Base-by-base conservation (phyloP, 1,284 basidiomycete species). In the Moesziomyces antarcticus region DNA sequence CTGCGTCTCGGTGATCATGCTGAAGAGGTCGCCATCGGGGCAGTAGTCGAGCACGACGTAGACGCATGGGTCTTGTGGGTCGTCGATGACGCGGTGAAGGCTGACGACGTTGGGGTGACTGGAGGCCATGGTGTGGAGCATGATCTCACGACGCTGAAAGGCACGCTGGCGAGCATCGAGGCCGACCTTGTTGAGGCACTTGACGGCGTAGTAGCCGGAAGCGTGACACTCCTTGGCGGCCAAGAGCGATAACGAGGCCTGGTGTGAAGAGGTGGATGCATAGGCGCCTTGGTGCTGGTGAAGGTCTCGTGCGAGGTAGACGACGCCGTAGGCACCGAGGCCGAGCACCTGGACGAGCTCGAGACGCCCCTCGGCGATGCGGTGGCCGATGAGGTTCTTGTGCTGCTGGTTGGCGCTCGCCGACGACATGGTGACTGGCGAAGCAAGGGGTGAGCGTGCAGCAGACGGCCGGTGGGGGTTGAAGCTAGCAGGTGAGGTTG, bases 271-370 rank as follows among this genome's bases (percentile, higher is more conserved):
- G 53, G 70, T 73, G 42, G 70, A 73, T 42, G 68, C 70, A 37
- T 65, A 75, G 3, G 77, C 69, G 44, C 71, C 73, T 10, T 61
- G 66, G 62, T 79, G 78, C 44, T 71, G 71, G 22, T 73, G 70
- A 25, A 79, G 62, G 50, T 83, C 82, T 27, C 81, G 78, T 2
- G 82, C 82, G 33, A 83, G 92, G 86, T 97, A 98, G 50, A 97
- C 95, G 78, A 97, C 92, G 66, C 96, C 96, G 84, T 97, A 98
- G 24, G 94, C 94, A 46, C 96, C 96, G 54, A 93, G 89, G 54
- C 96, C 96, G 56, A 99, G 89, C 57, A 96, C 89, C 80, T 93
- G 90, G 79, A 94, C 89, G 78, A 97, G 91, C 86, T 95, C 90
- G 68, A 97, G 89, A 4, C 84, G 75, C 21, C 81, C 83, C 56